A percentile compares a stretch with the other conserved stretches of the same genome.
Evolutionary conservation across 768 basidiomycete species (phyloP).

Genomic region (Suillus sp.): DNA sequence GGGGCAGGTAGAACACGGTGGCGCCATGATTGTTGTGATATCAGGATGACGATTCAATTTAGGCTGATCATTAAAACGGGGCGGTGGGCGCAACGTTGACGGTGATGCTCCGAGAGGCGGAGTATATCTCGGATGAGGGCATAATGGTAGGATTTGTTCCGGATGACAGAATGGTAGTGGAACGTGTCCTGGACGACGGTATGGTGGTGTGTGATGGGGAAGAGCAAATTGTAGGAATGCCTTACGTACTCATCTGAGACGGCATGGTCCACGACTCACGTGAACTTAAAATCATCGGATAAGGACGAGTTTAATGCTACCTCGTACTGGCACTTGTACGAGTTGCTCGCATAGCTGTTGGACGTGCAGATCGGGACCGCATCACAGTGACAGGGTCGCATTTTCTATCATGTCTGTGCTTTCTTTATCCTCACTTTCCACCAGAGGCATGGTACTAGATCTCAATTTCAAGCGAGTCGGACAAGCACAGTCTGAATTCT

Average conservation of each 20-base stretch:
- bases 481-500: neutral
- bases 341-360: neutral
- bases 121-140: too few species aligned
- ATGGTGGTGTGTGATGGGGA: too few species aligned
- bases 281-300: neutral
- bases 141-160: too few species aligned
- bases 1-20: too few species aligned
- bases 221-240: too few species aligned
- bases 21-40: too few species aligned
- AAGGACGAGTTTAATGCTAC: neutral
- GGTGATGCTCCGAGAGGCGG: too few species aligned
- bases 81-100: too few species aligned
- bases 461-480: neutral
- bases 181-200: too few species aligned
- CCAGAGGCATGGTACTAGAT: neutral
- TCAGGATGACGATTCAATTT: too few species aligned
- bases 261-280: neutral
- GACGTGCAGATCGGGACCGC: neutral
- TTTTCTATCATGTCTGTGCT: neutral
- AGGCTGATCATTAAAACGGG: too few species aligned
- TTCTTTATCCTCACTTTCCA: neutral
- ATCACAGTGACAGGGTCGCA: neutral
- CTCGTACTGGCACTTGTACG: neutral
- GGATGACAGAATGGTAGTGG: too few species aligned
- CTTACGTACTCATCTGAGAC: neutral